Evolutionary conservation across 164 flowering plant species (phyloP), one percentile per base, ranked within the genome.

Genomic region (Tetracentron sinense): DNA sequence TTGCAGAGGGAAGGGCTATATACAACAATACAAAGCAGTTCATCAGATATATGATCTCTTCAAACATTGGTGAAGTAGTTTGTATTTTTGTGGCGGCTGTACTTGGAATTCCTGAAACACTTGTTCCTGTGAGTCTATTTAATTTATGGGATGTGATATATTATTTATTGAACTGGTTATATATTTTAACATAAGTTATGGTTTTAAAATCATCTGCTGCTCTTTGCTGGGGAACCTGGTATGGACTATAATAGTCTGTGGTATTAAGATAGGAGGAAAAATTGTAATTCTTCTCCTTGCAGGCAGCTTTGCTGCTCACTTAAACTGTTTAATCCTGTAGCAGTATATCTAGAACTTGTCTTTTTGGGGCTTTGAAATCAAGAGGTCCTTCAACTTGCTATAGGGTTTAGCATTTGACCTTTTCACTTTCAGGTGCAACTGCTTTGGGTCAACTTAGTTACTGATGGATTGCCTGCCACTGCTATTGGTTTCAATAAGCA

Each of bases 1-100:
- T 94, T 79, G 99, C 96, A 60, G 99, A 94, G 74, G 99, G 99
- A 69, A 84, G 99, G 78, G 99, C 99, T 52, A 94, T 94, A 72
- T 94, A 94, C 72, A 94, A 88, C 69, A 94, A 94, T 77, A 94
- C 97, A 47, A 94, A 91, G 81, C 99, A 94, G 74, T 94, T 94
- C 74, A 94, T 94, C 67, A 83, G 99, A 88, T 94, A 94, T 77
- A 94, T 94, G 99, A 94, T 94, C 67, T 94, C 99, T 63, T 94
- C 99, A 61, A 94, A 94, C 72, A 94, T 94, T 76, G 99, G 99
- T 60, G 99, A 94, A 84, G 99, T 94, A 50, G 99, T 91, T 74
- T 94, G 99, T 61, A 94, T 94, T 54, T 94, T 94, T 82, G 96
- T 94, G 64, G 99, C 99, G 30, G 97, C 99, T 64, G 88, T 89